Conservation (phyloP, 148 eudicot genomes). For the Polygonum aviculare region DNA sequence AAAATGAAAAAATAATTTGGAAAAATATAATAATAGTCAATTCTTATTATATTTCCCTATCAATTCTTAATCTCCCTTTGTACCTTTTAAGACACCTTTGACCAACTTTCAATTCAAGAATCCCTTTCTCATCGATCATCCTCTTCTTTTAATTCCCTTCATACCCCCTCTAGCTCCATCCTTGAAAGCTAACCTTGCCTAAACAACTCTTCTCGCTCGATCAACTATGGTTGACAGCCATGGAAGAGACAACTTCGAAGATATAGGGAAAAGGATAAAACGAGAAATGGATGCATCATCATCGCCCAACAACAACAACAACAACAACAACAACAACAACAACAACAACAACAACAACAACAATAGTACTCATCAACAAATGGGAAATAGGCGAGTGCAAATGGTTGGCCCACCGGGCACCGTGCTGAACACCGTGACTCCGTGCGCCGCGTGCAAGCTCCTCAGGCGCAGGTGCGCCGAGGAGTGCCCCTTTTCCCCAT, state of each 20-base stretch:
- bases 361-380: conserved; percentile 16
- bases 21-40: neutral
- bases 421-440: conserved; percentile 53
- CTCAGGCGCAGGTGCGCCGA: conserved; percentile 77
- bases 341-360: neutral
- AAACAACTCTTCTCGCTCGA: conserved; percentile 15
- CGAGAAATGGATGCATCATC: conserved; percentile 46
- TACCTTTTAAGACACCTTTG: conserved; percentile 20
- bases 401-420: conserved; percentile 38
- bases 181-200: neutral
- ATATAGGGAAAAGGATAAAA: conserved; percentile 66
- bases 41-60: neutral
- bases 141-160: conserved; percentile 11
- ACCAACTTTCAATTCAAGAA: conserved; percentile 32
- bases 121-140: conserved; percentile 9
- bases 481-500: conserved; percentile 82
- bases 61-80: conserved; percentile 5
- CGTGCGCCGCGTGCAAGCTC: conserved; percentile 93
- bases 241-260: conserved; percentile 26
- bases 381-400: conserved; percentile 41
- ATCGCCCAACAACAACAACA: neutral
- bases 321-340: neutral
- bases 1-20: too few relatives aligned
- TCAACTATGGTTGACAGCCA: conserved; percentile 23
- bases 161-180: neutral